A percentile compares a stretch with the other conserved stretches of the same genome.
These are phyloP conservation scores for Pythium phragmiticola DNA, from an alignment of 352 stramenopile genomes.

Conservation along the genomic window DNA sequence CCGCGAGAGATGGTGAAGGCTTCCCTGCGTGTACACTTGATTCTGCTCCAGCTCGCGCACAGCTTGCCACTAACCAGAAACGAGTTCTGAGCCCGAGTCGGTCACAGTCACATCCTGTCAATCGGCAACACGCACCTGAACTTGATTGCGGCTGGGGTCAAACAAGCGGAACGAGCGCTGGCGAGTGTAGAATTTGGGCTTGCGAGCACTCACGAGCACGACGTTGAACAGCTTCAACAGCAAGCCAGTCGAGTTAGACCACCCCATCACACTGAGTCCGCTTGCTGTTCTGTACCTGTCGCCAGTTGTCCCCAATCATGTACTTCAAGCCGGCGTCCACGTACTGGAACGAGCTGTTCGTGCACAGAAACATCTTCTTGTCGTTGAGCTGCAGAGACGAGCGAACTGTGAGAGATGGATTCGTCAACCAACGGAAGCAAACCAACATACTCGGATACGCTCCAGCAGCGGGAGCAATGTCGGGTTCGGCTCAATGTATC, in stretches of 20 bases:
- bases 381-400: conserved; percentile 46
- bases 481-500: conserved; percentile 90
- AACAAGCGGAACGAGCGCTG: conserved; percentile 75
- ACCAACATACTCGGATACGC: conserved; percentile 49
- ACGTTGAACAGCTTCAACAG: conserved; percentile 83
- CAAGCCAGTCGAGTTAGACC: neutral
- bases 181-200: conserved; percentile 92
- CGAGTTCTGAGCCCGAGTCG: conserved; percentile 17
- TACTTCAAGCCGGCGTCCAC: conserved; percentile 91
- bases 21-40: conserved; percentile 84
- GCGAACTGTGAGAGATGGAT: neutral
- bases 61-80: conserved; percentile 48
- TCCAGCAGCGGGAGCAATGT: conserved; percentile 82
- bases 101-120: conserved; percentile 39
- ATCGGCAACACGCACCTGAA: conserved; percentile 33
- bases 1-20: conserved; percentile 55
- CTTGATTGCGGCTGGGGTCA: conserved; percentile 60
- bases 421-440: neutral
- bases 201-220: conserved; percentile 88
- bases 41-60: conserved; percentile 57
- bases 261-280: neutral
- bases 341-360: conserved; percentile 94
- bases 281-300: conserved; percentile 23
- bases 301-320: conserved; percentile 91
- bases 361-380: conserved; percentile 92